Evolutionary conservation across 805 yeast species (phyloP).

Genomic region (Metschnikowia colocasiae): DNA sequence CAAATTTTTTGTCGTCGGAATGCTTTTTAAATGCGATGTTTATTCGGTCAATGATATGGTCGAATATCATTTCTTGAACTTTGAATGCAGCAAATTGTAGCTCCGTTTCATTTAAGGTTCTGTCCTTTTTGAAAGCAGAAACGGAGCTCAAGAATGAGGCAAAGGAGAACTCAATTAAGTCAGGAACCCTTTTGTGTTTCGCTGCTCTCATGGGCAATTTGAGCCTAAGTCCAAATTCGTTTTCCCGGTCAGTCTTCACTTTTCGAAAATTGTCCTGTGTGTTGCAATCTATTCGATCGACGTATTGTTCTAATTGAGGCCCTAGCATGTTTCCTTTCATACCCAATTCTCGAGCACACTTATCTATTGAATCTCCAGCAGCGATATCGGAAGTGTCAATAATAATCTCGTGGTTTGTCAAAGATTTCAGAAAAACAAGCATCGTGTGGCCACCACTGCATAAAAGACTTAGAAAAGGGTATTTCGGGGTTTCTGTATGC

Average conservation of each 20-base stretch:
- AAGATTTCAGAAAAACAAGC: constrained; percentile 62
- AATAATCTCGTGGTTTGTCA: constrained; percentile 66
- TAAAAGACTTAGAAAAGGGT: constrained; percentile 71
- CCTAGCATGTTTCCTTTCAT: constrained; percentile 82
- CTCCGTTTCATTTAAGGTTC: constrained; percentile 40
- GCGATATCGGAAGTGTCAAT: constrained; percentile 84
- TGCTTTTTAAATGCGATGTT: constrained; percentile 45
- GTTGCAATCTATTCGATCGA: constrained; percentile 28
- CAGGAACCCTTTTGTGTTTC: constrained; percentile 27
- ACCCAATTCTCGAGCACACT: constrained; percentile 85
- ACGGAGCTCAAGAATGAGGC: constrained; percentile 67
- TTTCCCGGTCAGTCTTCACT: constrained; percentile 21
- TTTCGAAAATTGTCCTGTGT: constrained; percentile 21
- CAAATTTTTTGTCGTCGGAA: constrained; percentile 29
- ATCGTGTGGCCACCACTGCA: constrained; percentile 96
- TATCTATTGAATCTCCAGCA: constrained; percentile 89
- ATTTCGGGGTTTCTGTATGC: constrained; percentile 20
- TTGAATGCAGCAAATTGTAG: constrained; percentile 51
- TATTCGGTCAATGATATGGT: constrained; percentile 67
- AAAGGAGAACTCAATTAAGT: constrained; percentile 56
- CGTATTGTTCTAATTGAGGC: constrained; percentile 65
- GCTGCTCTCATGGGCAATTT: constrained; percentile 33
- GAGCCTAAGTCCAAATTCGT: constrained; percentile 25
- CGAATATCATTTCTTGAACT: constrained; percentile 63
- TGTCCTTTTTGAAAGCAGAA: constrained; percentile 32